These are phyloP conservation scores for Ottelia alismoides DNA, from an alignment of 106 monocot species.

Conservation along the genomic window DNA sequence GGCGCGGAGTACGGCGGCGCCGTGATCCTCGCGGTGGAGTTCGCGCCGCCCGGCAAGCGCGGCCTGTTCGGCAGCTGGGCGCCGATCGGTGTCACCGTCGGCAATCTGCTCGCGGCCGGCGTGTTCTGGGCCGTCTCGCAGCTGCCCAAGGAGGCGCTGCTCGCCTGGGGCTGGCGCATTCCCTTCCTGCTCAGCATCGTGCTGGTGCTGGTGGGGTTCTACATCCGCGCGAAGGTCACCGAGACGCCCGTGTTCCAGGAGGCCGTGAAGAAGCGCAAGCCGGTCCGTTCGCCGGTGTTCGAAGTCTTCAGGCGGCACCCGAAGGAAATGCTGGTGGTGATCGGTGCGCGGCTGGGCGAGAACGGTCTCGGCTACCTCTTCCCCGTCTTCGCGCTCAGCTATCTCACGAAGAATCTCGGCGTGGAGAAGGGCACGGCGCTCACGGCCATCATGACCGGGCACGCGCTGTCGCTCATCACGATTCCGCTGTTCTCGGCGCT, in stretches of 20 bases:
- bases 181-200: neutral
- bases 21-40: neutral
- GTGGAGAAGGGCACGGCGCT: neutral
- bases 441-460: neutral
- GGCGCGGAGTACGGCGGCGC: neutral
- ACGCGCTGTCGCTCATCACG: neutral
- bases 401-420: neutral
- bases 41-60: neutral
- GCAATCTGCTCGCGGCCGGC: neutral
- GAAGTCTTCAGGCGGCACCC: neutral
- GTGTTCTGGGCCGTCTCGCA: neutral
- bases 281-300: neutral
- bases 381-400: neutral
- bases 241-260: neutral
- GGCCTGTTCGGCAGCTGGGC: neutral
- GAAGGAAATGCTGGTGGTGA: neutral
- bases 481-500: neutral
- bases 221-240: neutral
- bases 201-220: neutral
- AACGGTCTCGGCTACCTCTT: neutral
- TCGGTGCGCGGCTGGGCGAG: neutral
- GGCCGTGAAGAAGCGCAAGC: neutral
- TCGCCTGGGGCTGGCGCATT: neutral
- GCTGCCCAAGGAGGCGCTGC: neutral
- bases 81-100: neutral